Evolutionary conservation across 176 grass and related monocot genomes (phyloP).

Genomic region (Olyra latifolia): DNA sequence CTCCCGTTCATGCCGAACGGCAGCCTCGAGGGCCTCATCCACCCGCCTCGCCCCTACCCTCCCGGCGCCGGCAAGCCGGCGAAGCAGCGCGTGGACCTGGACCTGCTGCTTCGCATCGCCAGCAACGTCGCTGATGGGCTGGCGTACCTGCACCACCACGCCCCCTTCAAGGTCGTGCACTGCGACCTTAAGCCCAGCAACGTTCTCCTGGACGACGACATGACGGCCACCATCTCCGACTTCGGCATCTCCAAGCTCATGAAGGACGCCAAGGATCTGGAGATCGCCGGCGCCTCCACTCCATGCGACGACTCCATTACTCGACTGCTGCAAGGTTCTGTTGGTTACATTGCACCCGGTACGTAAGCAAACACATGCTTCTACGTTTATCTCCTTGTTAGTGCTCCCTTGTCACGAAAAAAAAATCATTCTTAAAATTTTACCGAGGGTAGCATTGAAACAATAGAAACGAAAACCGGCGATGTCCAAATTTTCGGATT

Average conservation of each 20-base stretch:
- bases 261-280: conserved; percentile 6
- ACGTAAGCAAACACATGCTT: conserved; percentile 1
- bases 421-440: too few relatives aligned
- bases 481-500: too few relatives aligned
- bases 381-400: background rate
- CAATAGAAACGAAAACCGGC: too few relatives aligned
- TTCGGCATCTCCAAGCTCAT: conserved; percentile 64
- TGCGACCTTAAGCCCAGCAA: conserved; percentile 87
- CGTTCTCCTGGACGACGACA: conserved; percentile 58
- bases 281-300: conserved; percentile 17
- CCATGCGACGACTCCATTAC: conserved; percentile 65
- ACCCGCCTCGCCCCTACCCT: conserved; percentile 22
- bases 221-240: conserved; percentile 68
- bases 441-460: too few relatives aligned
- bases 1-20: conserved; percentile 84
- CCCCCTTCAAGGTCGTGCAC: conserved; percentile 62
- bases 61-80: background rate
- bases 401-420: too few relatives aligned
- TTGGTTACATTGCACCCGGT: conserved; percentile 80
- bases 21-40: conserved; percentile 63
- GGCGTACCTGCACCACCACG: conserved; percentile 75
- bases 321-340: conserved; percentile 56
- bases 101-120: conserved; percentile 51
- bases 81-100: conserved; percentile 15
- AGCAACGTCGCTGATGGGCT: conserved; percentile 65